Base-by-base conservation (phyloP, 2,329 filamentous ascomycete species). In the Coccinonectria pachysandricola region DNA sequence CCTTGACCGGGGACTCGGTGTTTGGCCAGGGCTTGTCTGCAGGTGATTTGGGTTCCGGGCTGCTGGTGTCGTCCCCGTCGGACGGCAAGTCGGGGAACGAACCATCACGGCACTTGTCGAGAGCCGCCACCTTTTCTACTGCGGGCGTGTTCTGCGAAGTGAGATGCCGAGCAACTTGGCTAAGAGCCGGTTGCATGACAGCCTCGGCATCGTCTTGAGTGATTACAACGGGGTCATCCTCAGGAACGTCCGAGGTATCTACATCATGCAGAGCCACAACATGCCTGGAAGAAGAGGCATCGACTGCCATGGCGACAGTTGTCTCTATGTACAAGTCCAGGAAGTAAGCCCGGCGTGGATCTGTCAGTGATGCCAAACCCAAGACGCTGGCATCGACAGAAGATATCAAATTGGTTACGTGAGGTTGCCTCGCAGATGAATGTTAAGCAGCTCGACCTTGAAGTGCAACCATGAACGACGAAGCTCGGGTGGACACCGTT, bases 131-230 rank as follows among this genome's bases (percentile, higher is more conserved):
- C 49, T 71, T 75, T 45, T 76, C 72, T 15, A 62, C 59, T 4
- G 68, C 69, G 5, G 71, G 66, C 1, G 69, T 75, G 28, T 56
- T 62, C 5, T 62, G 54, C 4, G 67, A 64, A 8, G 68, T 68
- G 19, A 75, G 53, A 23, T 69, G 64, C 4, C 67, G 69, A 7
- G 71, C 72, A 12, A 59, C 57, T 6, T 61, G 59, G 45, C 70
- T 75, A 36, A 78, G 63, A 13, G 70, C 60, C 3, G 70, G 68
- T 43, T 72, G 71, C 25, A 78, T 60, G 23, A 75, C 61, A 6
- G 69, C 71, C 37, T 72, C 68, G 4, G 66, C 71, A 37, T 68
- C 68, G 40, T 75, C 69, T 30, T 67, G 57, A 23, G 68, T 63
- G 25, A 52, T 39, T 11, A 46, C 42, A n/a, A 37, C 42, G 16